Conservation (phyloP, 148 eudicot species). For the Diospyros kaki region DNA sequence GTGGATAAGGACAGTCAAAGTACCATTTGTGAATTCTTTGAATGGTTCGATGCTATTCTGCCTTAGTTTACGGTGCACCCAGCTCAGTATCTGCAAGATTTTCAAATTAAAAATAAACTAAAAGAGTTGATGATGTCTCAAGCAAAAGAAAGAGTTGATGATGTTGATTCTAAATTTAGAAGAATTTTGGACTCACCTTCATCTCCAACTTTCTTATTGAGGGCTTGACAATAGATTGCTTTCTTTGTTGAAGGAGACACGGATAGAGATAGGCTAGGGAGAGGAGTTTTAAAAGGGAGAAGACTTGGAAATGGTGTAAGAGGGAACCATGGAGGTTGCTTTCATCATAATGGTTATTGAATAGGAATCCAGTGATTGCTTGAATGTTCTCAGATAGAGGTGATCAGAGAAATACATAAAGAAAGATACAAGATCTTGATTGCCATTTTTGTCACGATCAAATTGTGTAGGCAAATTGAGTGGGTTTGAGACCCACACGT, state of each 20-base stretch:
- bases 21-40: constrained; percentile 47
- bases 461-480: constrained; percentile 16
- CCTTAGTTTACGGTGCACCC: constrained; percentile 61
- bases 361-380: constrained; percentile 13
- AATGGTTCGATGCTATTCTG: constrained; percentile 31
- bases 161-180: not conserved
- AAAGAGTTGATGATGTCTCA: not conserved
- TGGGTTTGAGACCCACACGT: constrained; percentile 28
- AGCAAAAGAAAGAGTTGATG: not conserved
- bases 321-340: constrained; percentile 15
- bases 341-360: constrained; percentile 1
- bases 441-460: constrained; percentile 28
- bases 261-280: constrained; percentile 6
- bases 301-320: constrained; percentile 5
- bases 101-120: constrained; percentile 13
- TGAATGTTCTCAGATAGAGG: constrained; percentile 18
- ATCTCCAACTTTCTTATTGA: constrained; percentile 21
- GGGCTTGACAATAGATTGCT: not conserved
- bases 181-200: constrained; percentile 29
- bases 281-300: constrained; percentile 1
- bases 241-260: constrained; percentile 12
- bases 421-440: constrained; percentile 33
- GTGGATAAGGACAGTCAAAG: constrained; percentile 7
- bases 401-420: constrained; percentile 23
- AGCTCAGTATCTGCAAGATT: constrained; percentile 63